Evolutionary conservation across 805 yeast species (phyloP), one percentile per base, ranked within the genome.

Genomic region (Suhomyces faveliae): DNA sequence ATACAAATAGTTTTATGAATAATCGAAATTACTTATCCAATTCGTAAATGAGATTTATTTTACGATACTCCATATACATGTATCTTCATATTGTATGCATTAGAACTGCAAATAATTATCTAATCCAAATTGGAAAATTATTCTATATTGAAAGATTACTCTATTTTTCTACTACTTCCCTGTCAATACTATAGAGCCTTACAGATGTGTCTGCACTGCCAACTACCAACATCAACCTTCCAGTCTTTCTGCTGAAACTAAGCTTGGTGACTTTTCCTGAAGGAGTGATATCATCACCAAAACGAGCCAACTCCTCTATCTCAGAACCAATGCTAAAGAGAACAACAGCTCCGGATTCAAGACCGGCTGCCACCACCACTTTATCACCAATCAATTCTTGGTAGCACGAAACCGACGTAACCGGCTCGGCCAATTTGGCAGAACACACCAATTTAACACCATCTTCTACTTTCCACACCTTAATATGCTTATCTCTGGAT

Each of bases 401-500:
- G 50, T 67, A 76, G 2, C 80, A 74, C 41, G 85, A 81, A 2
- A 88, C 67, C 0, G 95, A 81, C 0, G 96, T 89, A 3, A 87
- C 82, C 2, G 95, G 80, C 15, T 69, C 74, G 0, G 55, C 54
- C 38, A 84, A 68, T 53, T 80, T 84, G n/a, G 73, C 40, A 2
- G 75, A 57, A 3, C 67, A 55, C 1, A 71, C 62, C 27, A 71
- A 48, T n/a, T 56, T 67, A 38, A 74, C 76, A 4, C 51, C 52
- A 1, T 59, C 65, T 4, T 60, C 60, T 8, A 80, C 64, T 42
- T 68, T 67, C 97, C 97, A 91, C 13, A 84, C 69, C 59, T 87
- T 88, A 43, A 91, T 63, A 2, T 82, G 77, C 59, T 84, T 87
- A 64, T 94, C 99, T 64, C 99, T 80, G 2, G 96, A 85, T 0